Conservation (phyloP, 306 rosid genomes). For the Mucuna pruriens region DNA sequence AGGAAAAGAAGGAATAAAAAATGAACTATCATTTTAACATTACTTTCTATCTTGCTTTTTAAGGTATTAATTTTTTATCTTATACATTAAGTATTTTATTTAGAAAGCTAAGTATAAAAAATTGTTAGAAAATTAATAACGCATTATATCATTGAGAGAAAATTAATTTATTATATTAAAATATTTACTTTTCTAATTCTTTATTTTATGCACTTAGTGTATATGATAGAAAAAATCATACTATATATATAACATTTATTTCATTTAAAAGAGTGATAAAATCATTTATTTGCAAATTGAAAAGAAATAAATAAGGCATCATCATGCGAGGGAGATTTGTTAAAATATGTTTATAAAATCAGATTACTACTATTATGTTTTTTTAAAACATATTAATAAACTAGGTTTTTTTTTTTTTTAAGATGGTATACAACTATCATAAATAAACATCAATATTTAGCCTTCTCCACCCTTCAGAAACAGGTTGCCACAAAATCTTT, state of each 20-base stretch:
- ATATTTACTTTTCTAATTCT: neutral
- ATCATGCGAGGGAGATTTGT: no score
- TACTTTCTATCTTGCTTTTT: no score
- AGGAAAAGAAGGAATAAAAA: neutral
- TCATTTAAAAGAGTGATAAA: neutral
- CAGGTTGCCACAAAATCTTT: no score
- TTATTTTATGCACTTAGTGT: neutral
- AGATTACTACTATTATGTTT: no score
- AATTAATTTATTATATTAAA: neutral
- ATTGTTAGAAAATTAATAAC: no score
- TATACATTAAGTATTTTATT: neutral
- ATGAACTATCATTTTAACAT: neutral
- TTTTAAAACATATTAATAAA: no score
- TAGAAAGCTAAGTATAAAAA: neutral
- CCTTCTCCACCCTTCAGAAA: no score
- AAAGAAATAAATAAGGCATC: conserved; percentile 8
- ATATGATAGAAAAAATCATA: neutral
- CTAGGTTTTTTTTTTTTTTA: no score
- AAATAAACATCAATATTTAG: no score
- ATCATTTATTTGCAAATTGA: neutral
- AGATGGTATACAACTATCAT: no score
- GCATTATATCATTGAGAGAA: neutral
- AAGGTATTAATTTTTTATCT: no score
- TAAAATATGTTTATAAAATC: no score
- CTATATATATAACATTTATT: neutral